A percentile compares a stretch with the other conserved stretches of the same genome.
These are phyloP conservation scores for Agaricus sinodeliciosus DNA, from an alignment of 768 basidiomycete species.

Conservation along the genomic window DNA sequence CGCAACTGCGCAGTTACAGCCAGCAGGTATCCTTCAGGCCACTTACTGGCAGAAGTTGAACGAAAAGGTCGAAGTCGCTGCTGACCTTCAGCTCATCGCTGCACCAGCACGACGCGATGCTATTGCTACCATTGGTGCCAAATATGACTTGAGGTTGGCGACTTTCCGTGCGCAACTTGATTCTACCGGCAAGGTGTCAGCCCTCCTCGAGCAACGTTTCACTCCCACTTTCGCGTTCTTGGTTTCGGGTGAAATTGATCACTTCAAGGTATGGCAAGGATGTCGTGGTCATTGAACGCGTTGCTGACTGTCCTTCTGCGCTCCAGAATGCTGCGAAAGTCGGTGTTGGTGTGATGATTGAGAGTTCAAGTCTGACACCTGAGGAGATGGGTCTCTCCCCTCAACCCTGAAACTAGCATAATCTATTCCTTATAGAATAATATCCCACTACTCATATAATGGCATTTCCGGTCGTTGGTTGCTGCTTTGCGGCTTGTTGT, in stretches of 20 bases:
- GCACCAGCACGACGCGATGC: constrained; percentile 82
- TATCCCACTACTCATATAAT: constrained; percentile 17
- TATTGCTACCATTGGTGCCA: constrained; percentile 88
- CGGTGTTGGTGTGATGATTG: constrained; percentile 97
- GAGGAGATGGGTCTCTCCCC: constrained; percentile 76
- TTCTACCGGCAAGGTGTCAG: constrained; percentile 91
- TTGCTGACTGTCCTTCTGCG: constrained; percentile 5
- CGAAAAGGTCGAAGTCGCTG: constrained; percentile 96
- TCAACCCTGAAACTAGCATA: constrained; percentile 32
- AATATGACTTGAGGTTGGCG: constrained; percentile 92
- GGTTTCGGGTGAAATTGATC: constrained; percentile 95
- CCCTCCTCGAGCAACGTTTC: constrained; percentile 92
- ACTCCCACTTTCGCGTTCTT: constrained; percentile 93
- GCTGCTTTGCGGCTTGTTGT: neutral
- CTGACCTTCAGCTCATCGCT: constrained; percentile 81
- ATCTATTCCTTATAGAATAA: constrained; percentile 22
- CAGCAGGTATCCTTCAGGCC: constrained; percentile 76
- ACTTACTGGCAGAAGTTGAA: constrained; percentile 96
- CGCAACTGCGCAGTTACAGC: constrained; percentile 86
- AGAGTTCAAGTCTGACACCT: constrained; percentile 73
- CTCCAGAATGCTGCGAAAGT: constrained; percentile 85
- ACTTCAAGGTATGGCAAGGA: constrained; percentile 72
- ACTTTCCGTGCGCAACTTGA: constrained; percentile 95
- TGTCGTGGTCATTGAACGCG: neutral
- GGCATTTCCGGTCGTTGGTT: constrained; percentile 2